Percentiles rank a stretch among this genome's conserved stretches.
Evolutionary conservation across 129 eudicot genomes (phyloP).

Genomic region (Oenanthe sinensis): DNA sequence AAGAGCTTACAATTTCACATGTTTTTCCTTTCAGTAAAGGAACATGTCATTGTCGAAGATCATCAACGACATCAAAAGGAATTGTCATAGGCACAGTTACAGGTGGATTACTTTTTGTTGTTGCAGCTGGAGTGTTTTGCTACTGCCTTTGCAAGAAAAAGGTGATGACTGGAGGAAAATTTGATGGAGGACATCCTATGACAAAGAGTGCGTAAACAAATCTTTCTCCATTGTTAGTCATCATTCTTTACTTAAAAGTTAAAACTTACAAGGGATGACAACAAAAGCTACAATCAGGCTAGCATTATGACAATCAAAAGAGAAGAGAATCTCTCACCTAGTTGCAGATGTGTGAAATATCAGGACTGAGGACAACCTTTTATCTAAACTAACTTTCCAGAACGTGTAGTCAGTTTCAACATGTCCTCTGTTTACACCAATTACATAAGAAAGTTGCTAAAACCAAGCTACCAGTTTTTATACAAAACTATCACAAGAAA

Average conservation of each 20-base stretch:
- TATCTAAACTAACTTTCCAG: not conserved
- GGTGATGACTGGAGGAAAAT: constrained; percentile 19
- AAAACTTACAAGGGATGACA: not conserved
- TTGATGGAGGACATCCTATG: constrained; percentile 35
- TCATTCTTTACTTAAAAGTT: not conserved
- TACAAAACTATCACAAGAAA: not conserved
- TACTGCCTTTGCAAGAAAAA: constrained; percentile 39
- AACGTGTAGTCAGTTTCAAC: not conserved
- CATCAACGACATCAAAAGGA: constrained; percentile 28
- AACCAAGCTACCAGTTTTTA: not conserved
- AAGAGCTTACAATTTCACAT: constrained; percentile 4
- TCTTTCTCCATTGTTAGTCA: not conserved
- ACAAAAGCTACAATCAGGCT: not conserved
- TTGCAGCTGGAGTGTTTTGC: constrained; percentile 25
- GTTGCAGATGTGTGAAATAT: not conserved
- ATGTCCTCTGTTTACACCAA: not conserved
- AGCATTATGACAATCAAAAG: not conserved
- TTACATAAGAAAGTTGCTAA: not conserved
- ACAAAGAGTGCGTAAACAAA: constrained; percentile 51
- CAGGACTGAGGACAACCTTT: not conserved
- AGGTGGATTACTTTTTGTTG: constrained; percentile 33
- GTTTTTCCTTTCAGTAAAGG: constrained; percentile 45
- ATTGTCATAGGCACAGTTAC: constrained; percentile 41
- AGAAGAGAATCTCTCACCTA: not conserved
- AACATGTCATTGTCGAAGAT: constrained; percentile 26